Conservation (phyloP, 345 rosid genomes). For the Populus ilicifolia region DNA sequence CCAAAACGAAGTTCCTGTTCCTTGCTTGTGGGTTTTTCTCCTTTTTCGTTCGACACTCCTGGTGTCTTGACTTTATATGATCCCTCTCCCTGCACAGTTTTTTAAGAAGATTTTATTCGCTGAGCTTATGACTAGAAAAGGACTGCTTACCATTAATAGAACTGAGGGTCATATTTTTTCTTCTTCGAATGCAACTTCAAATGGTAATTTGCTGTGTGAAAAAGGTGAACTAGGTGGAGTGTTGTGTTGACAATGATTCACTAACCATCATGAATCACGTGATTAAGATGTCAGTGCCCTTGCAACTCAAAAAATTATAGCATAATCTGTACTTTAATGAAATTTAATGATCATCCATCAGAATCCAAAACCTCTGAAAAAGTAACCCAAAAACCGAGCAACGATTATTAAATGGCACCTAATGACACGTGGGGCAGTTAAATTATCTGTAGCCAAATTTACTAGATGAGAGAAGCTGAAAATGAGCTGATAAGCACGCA, state of each 20-base stretch:
- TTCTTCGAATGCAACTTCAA: neutral
- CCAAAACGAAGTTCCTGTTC: neutral
- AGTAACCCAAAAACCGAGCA: neutral
- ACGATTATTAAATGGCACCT: neutral
- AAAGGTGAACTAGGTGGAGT: constrained; percentile 32
- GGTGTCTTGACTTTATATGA: neutral
- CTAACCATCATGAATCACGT: constrained; percentile 13
- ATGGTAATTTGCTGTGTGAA: neutral
- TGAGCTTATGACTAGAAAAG: constrained; percentile 11
- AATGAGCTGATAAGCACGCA: neutral
- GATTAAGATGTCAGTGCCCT: constrained; percentile 9
- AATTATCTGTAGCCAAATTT: too few species aligned
- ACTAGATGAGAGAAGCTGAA: neutral
- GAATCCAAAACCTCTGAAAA: neutral
- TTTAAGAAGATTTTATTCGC: neutral
- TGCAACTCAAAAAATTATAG: neutral
- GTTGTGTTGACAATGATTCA: constrained; percentile 31
- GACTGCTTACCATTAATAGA: constrained; percentile 16
- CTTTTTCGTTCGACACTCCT: neutral
- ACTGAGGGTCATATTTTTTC: neutral
- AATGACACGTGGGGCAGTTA: neutral
- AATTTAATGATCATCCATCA: neutral
- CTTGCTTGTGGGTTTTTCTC: neutral
- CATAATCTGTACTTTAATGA: neutral
- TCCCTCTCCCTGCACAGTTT: neutral